Evolutionary conservation across 257 asterid genomes (phyloP).

Genomic region (Gentiana macrophylla): DNA sequence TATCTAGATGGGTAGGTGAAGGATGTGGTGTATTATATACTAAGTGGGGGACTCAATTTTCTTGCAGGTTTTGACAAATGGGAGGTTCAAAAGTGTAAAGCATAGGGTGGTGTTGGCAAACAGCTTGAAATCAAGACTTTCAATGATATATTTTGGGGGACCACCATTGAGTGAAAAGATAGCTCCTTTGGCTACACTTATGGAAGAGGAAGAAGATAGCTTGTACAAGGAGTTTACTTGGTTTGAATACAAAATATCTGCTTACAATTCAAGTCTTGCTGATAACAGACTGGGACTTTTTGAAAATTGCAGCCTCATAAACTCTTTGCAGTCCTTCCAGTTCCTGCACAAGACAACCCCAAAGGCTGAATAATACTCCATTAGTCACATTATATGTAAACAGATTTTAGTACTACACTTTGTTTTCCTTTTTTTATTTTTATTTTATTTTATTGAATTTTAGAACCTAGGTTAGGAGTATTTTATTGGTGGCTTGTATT

Average conservation of each 20-base stretch:
- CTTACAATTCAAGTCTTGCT: conserved; percentile 20
- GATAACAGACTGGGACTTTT: conserved; percentile 26
- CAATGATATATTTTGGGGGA: conserved; percentile 35
- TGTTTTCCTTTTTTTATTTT: too few relatives aligned
- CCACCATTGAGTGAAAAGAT: conserved; percentile 34
- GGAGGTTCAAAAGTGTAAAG: conserved; percentile 29
- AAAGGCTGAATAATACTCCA: too few relatives aligned
- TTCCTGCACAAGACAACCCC: too few relatives aligned
- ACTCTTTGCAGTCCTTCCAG: too few relatives aligned
- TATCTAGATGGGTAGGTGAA: too few relatives aligned
- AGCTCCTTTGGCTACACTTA: conserved; percentile 25
- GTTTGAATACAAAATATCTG: conserved; percentile 32
- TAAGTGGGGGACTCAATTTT: background rate
- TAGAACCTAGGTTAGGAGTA: too few relatives aligned
- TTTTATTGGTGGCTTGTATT: too few relatives aligned
- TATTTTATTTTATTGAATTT: too few relatives aligned
- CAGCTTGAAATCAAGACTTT: conserved; percentile 23
- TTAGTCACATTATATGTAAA: too few relatives aligned
- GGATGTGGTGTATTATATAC: background rate
- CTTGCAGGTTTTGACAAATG: conserved; percentile 36
- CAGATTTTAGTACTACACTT: too few relatives aligned
- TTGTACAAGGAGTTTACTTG: conserved; percentile 37
- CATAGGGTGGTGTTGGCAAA: conserved; percentile 24
- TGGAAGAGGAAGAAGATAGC: conserved; percentile 24
- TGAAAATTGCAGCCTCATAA: conserved; percentile 23